phyloP scores from a whole-genome alignment of 2,329 filamentous ascomycete genomes.

The Aspergillus caelatus region DNA sequence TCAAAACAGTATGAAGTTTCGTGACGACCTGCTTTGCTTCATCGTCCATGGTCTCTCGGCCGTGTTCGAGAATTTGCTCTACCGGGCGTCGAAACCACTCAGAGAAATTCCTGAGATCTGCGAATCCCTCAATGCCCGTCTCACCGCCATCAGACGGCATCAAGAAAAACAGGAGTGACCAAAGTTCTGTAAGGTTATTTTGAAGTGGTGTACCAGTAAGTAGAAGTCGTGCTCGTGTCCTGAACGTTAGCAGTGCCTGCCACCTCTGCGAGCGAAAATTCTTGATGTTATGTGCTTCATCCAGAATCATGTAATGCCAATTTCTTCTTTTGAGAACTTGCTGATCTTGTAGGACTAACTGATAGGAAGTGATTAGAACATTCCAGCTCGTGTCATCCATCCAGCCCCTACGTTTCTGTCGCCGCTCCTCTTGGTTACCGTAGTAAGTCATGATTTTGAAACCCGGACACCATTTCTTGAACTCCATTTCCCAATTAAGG shows the following conservation, averaged over 20 bases:
- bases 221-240: slow-evolving; percentile 82
- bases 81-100: slow-evolving; percentile 95
- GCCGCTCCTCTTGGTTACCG: slow-evolving; percentile 88
- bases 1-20: slow-evolving; percentile 90
- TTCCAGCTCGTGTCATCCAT: slow-evolving; percentile 93
- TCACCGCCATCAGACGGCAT: slow-evolving; percentile 79
- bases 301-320: slow-evolving; percentile 98
- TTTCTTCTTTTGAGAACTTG: slow-evolving; percentile 87
- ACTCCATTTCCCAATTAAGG: slow-evolving; percentile 99
- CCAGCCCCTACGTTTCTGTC: slow-evolving; percentile 89
- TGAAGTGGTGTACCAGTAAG: slow-evolving; percentile 94
- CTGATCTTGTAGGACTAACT: slow-evolving; percentile 91
- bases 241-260: slow-evolving; percentile 93
- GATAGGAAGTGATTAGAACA: slow-evolving; percentile 96
- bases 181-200: slow-evolving; percentile 94
- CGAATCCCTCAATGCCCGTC: slow-evolving; percentile 84
- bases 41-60: slow-evolving; percentile 89
- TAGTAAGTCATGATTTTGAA: slow-evolving; percentile 99
- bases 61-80: slow-evolving; percentile 93
- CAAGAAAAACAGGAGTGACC: slow-evolving; percentile 95
- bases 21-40: slow-evolving; percentile 89
- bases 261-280: slow-evolving; percentile 98
- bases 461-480: slow-evolving; percentile 96
- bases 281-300: slow-evolving; percentile 99
- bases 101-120: slow-evolving; percentile 92